Conservation (phyloP, 75 land plant genomes). For the Picea glauca region DNA sequence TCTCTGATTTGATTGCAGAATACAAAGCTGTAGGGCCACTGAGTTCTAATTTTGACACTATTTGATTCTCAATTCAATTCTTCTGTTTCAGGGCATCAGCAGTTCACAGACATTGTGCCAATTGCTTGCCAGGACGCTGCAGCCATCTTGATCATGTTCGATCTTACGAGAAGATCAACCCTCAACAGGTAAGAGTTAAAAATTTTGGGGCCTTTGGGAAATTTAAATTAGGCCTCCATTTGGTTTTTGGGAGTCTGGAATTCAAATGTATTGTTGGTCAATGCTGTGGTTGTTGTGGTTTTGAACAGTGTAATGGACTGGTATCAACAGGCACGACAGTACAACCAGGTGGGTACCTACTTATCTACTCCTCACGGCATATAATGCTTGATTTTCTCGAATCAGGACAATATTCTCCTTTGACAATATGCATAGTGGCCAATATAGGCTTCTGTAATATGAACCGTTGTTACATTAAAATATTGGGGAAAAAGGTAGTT, state of each 20-base stretch:
- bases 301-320: conserved; percentile 51
- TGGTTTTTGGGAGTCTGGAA: not conserved
- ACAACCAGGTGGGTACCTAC: not conserved
- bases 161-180: conserved; percentile 67
- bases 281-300: not conserved
- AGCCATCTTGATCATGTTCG: conserved; percentile 78
- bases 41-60: too few relatives aligned
- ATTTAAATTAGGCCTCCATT: too few relatives aligned
- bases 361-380: not conserved
- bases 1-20: too few relatives aligned
- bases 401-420: too few relatives aligned
- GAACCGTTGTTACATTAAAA: too few relatives aligned
- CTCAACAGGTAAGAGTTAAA: conserved; percentile 40
- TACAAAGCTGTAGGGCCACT: too few relatives aligned
- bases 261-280: not conserved
- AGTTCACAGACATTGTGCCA: conserved; percentile 48
- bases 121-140: conserved; percentile 76
- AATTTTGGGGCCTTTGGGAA: too few relatives aligned
- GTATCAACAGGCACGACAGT: conserved; percentile 53
- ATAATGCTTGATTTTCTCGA: too few relatives aligned
- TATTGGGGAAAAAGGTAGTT: too few relatives aligned
- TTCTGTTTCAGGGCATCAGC: conserved; percentile 35
- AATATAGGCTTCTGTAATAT: too few relatives aligned
- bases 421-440: too few relatives aligned
- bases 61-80: not conserved